Base-by-base conservation (phyloP, 1,284 basidiomycete species). In the Tylopilus orsonianus region DNA sequence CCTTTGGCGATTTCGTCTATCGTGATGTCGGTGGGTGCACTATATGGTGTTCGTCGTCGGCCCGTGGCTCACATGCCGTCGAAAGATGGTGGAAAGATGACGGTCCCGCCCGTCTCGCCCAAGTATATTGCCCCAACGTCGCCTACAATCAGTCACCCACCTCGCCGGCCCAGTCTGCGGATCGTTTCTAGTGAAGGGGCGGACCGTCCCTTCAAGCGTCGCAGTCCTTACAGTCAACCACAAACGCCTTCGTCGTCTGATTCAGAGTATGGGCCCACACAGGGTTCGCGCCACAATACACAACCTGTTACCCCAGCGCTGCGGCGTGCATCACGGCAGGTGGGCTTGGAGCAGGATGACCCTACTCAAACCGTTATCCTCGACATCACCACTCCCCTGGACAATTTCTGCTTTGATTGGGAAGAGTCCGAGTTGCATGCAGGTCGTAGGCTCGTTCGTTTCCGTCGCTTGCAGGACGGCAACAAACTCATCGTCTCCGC, bases 1-100 rank as follows among this genome's bases (percentile, higher is more conserved):
- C 79, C 30, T 82, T 90, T 71, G 81, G 89, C 60, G 74, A 83
- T 61, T 84, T 92, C 71, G 74, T 77, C n/a, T 89, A 87, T 56
- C 77, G 74, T 68, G 63, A 72, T 12, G 55, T 70, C 19, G 71
- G 83, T 82, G 46, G 52, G 75, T 48, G 20, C 4, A 22, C 1
- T 19, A 0, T 16, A 1, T 18, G 2, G 16, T 4, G 0, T 18
- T 22, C 20, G 2, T 37, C 32, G 23, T 10, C 35, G 1, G 19
- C 3, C 16, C 27, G 4, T 18, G 8, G 16, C 57, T 52, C 33
- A 52, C 36, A 5, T 20, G 19, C 16, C 29, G 9, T 20, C n/a
- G 4, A n/a, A 47, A 58, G 57, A 49, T 7, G 24, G 3, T 2
- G 44, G 16, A 5, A 50, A 55, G 10, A 10, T 33, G 2, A 7